Evolutionary conservation across 768 basidiomycete species (phyloP), one percentile per base, ranked within the genome.

Genomic region (Crepidotus variabilis): DNA sequence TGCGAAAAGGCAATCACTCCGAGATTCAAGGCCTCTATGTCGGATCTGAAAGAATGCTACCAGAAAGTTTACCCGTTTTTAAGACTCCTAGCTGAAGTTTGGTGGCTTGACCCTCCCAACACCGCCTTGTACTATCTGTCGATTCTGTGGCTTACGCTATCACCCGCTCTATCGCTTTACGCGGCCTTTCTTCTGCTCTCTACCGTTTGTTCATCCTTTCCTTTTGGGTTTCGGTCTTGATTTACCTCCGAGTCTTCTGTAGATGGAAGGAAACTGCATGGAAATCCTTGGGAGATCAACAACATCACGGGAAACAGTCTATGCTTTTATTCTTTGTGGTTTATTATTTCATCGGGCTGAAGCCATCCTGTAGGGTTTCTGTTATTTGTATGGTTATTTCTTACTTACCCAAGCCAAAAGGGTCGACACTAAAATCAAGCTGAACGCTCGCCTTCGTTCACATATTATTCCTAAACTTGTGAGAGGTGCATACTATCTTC

Each of bases 401-500:
- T 55, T 6, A 24, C 13, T 35, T 18, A 46, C 33, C 5, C 18
- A n/a, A 54, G 2, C 22, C 18, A 35, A 18, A 9, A 35, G 60
- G 57, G 51, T 35, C 45, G 34, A 52, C 55, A 23, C 45, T 51
- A 23, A 60, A 57, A 47, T 55, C 53, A 2, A 52, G n/a, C 16
- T 64, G 21, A 63, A 62, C 7, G 73, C 67, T 1, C 67, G 69
- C 45, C 63, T 79, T 1, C 71, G 75, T 47, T 65, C 67, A 3
- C 62, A 75, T 55, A 77, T 77, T 53, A 58, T 75, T 14, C 79
- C 79, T 0, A 64, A 63, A 34, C 57, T 80, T 4, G 74, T 71
- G 16, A 57, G 62, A 63, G 75, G 79, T 77, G 47, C 24, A 49
- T 14, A 5, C 20, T 7, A 49, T 49, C 5, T 47, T 14, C 47